phyloP scores from a whole-genome alignment of 2,329 filamentous ascomycete genomes.

The Kalmusia sp. region DNA sequence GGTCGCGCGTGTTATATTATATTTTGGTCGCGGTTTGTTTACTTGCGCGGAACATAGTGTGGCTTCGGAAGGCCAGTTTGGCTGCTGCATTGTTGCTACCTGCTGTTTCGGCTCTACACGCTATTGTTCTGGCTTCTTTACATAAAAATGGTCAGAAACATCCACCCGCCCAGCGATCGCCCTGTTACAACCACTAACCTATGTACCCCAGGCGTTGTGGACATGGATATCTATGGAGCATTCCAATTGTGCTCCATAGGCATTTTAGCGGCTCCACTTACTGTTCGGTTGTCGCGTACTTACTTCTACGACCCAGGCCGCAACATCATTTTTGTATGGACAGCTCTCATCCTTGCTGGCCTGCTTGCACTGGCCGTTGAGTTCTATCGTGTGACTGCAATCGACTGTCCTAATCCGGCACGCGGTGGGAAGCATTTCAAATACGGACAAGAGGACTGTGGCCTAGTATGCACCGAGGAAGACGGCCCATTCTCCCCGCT shows the following conservation, averaged over 20 bases:
- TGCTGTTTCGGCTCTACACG: constrained; percentile 69
- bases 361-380: constrained; percentile 68
- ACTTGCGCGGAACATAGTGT: constrained; percentile 66
- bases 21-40: constrained; percentile 69
- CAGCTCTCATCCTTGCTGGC: constrained; percentile 65
- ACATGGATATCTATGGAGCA: constrained; percentile 73
- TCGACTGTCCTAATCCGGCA: constrained; percentile 49
- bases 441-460: constrained; percentile 55
- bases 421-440: constrained; percentile 47
- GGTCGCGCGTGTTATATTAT: constrained; percentile 64
- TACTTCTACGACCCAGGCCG: constrained; percentile 70
- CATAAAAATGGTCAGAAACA: constrained; percentile 63
- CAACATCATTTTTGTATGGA: constrained; percentile 73
- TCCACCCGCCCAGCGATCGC: constrained; percentile 5
- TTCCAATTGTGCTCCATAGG: constrained; percentile 73
- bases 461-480: constrained; percentile 55
- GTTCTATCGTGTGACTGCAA: constrained; percentile 63
- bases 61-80: constrained; percentile 68
- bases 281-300: constrained; percentile 66
- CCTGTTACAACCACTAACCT: constrained; percentile 14
- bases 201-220: constrained; percentile 61
- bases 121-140: constrained; percentile 65
- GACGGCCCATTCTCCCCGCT: constrained; percentile 60
- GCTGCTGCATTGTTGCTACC: constrained; percentile 52
- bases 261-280: constrained; percentile 68